Evolutionary conservation across 768 basidiomycete species (phyloP).

Genomic region (Kwoniella botswanensis): DNA sequence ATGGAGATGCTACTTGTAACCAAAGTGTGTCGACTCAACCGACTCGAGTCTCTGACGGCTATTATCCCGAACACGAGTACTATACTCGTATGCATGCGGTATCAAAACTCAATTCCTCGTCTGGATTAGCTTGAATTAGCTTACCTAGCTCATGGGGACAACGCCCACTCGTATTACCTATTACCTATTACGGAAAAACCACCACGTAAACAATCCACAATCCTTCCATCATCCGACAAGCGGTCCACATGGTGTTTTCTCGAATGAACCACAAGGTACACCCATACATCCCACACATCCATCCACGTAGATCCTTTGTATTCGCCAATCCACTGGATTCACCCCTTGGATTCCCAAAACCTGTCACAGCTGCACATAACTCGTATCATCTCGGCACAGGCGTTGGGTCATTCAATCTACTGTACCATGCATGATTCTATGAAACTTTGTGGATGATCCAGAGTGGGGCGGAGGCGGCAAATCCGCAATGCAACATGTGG

Average conservation of each 20-base stretch:
- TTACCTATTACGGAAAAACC: constrained; percentile 10
- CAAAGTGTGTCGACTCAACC: constrained; percentile 1
- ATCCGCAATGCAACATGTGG: too few relatives aligned
- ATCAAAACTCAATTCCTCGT: too few relatives aligned
- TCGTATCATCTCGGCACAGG: not conserved
- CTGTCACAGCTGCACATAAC: not conserved
- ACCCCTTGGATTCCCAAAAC: not conserved
- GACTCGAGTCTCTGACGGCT: not conserved
- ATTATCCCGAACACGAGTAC: too few relatives aligned
- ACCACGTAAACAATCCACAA: not conserved
- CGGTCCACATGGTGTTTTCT: not conserved
- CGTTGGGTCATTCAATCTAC: not conserved
- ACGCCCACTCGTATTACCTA: not conserved
- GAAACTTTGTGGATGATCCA: too few relatives aligned
- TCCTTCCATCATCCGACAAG: too few relatives aligned
- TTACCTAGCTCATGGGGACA: not conserved
- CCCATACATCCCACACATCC: not conserved
- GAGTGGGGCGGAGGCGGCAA: too few relatives aligned
- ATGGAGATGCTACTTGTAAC: not conserved
- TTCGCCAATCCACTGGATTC: not conserved
- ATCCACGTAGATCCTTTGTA: constrained; percentile 1
- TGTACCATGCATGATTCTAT: not conserved
- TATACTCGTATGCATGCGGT: too few relatives aligned
- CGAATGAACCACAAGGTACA: not conserved
- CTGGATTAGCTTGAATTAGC: too few relatives aligned